Base-by-base conservation (phyloP, 2,329 filamentous ascomycete species). In the Aspergillus melleus region DNA sequence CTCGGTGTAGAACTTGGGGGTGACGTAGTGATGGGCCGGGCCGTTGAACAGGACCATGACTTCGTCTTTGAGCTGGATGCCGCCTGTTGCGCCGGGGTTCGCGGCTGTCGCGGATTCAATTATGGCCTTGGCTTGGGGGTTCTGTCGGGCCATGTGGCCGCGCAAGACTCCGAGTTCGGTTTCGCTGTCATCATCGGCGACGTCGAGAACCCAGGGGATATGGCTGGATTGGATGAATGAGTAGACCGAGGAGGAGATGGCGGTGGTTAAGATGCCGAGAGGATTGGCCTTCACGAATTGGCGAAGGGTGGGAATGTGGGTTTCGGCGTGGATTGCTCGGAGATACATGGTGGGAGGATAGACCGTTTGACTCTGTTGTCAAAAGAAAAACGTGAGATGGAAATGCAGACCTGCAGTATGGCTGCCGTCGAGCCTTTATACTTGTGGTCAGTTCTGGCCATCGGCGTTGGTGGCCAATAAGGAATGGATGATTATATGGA, bases 1-100 rank as follows among this genome's bases (percentile, higher is more conserved):
- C 64, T 86, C 80, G 11, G 76, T 79, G 75, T 90, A 90, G 73
- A 89, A 90, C 61, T 88, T 87, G 0, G 88, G 86, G 0, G 88
- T 89, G 5, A 90, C 82, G 65, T 90, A 90, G 73, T 88, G 85
- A 42, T 89, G 82, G 1, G 78, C 70, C 0, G 81, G 77, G 0
- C 79, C 79, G 50, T 80, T 89, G 78, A 90, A 90, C 16, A 89
- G 76, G 2, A 90, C 76, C 30, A 87, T 71, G 1, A 90, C 85
- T 58, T 89, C 86, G 3, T 59, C 52, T 8, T 54, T 22, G 20
- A 42, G 85, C 66, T 10, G 54, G n/a, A 16, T 81, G 72, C 26
- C 72, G 1, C 44, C 44, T 4, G 44, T 22, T 11, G 44, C 44
- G 11, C 9, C 20, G 22, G 44, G 44, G 12, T 47, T 24, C 6